Percentiles rank a stretch among this genome's conserved stretches.
phyloP scores from a whole-genome alignment of 2,329 filamentous ascomycete species.

The Trichothecium roseum region DNA sequence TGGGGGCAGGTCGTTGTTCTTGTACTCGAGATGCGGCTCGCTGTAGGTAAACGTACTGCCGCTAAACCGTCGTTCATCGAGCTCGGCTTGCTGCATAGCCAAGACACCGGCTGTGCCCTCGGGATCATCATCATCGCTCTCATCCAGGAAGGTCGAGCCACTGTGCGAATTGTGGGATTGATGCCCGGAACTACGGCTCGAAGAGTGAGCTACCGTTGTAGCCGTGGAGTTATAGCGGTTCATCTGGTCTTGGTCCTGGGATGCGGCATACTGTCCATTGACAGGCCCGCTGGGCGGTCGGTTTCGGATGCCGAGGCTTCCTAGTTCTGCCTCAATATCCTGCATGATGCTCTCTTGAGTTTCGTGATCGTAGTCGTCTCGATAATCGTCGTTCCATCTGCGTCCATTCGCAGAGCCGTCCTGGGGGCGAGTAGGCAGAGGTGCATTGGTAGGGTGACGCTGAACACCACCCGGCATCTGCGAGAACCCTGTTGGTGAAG shows the following conservation, averaged over 20 bases:
- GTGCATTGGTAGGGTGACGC: slow-evolving; percentile 49
- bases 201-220: slow-evolving; percentile 25
- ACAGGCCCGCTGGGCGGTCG: slow-evolving; percentile 29
- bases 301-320: slow-evolving; percentile 16
- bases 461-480: slow-evolving; percentile 36
- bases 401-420: slow-evolving; percentile 31
- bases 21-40: too few relatives aligned
- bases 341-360: slow-evolving; percentile 45
- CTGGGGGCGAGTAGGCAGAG: slow-evolving; percentile 43
- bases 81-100: slow-evolving; percentile 75
- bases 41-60: slow-evolving; percentile 17
- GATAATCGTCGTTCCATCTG: slow-evolving; percentile 28
- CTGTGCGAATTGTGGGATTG: slow-evolving; percentile 1
- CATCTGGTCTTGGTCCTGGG: slow-evolving; percentile 34
- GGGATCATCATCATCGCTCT: slow-evolving; percentile 71
- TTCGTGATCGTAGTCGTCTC: slow-evolving; percentile 26
- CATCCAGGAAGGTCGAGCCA: slow-evolving; percentile 13
- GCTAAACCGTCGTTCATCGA: slow-evolving; percentile 52
- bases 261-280: slow-evolving; percentile 36
- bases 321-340: slow-evolving; percentile 46
- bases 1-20: slow-evolving; percentile 26
- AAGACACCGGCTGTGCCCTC: slow-evolving; percentile 78
- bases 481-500: slow-evolving; percentile 30
- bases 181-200: slow-evolving; percentile 11
- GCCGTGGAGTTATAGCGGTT: slow-evolving; percentile 40